A percentile compares a stretch with the other conserved stretches of the same genome.
phyloP scores from a whole-genome alignment of 441 rosid genomes.

The Aleurites moluccanus region DNA sequence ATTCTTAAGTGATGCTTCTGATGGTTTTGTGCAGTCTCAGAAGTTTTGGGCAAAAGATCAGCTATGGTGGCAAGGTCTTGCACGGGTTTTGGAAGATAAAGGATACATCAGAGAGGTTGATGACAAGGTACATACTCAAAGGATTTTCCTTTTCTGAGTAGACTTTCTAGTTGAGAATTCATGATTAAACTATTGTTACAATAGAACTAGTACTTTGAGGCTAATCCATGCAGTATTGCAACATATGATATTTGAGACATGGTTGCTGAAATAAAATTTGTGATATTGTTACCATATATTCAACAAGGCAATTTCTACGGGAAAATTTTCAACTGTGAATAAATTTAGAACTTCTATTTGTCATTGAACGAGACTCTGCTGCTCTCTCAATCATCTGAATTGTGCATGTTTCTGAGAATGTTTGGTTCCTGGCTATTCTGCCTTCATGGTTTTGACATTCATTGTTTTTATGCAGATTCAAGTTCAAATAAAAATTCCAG shows the following conservation, averaged over 20 bases:
- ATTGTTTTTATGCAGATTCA: slow-evolving; percentile 48
- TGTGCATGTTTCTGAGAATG: not conserved
- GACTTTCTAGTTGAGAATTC: slow-evolving; percentile 9
- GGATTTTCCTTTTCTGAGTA: not conserved
- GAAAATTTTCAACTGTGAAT: not conserved
- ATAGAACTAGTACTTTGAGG: not conserved
- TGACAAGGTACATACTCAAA: slow-evolving; percentile 43
- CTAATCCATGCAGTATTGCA: not conserved
- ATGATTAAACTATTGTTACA: not conserved
- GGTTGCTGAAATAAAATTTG: not conserved
- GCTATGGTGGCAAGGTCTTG: slow-evolving; percentile 91
- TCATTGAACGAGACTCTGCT: not conserved
- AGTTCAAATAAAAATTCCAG: slow-evolving; percentile 66
- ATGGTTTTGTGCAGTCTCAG: slow-evolving; percentile 45
- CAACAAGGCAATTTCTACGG: not conserved
- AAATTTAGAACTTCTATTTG: not conserved
- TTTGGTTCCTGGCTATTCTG: not conserved
- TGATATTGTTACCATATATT: not conserved
- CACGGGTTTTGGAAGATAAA: slow-evolving; percentile 70
- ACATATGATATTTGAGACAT: not conserved
- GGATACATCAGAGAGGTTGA: slow-evolving; percentile 73
- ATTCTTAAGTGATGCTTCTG: slow-evolving; percentile 15
- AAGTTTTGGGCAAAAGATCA: slow-evolving; percentile 53
- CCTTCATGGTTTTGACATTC: not conserved
- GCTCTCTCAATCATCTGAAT: not conserved